Evolutionary conservation across 139 green algal genomes (phyloP), one percentile per base, ranked within the genome.

Genomic region (Astrephomene gubernaculifera): DNA sequence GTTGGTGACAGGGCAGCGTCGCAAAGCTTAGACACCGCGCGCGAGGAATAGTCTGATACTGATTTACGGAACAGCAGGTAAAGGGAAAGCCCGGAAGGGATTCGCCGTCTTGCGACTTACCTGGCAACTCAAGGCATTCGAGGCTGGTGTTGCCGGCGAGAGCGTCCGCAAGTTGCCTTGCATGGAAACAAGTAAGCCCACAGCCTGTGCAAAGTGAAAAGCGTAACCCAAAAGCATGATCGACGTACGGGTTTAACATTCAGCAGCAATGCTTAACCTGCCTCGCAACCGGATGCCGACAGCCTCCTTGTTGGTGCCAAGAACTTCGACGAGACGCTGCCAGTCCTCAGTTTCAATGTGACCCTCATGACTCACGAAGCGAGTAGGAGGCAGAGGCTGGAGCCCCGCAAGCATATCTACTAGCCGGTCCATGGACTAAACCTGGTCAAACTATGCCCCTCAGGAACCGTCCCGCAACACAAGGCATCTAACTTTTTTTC

Each of bases 361-460:
- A 6, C 71, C 49, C 35, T 65, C 49, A 35, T 65, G 17, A 45
- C 71, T 44, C 45, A 80, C 31, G 31, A 80, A 80, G 6, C 49
- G 45, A 19, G 71, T 80, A 4, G 71, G 45, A 9, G 71, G 71
- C 31, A 67, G 31, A 31, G 71, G 49, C 6, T 17, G 2, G 22
- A 45, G 71, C 3, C 71, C 71, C 4, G 31, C 31, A 19, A 80
- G 31, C 4, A 67, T 49, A 19, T 80, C 71, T 21, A 80, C 35
- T 21, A 80, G 25, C 17, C 43, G 45, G n/a, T 80, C 45, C 71
- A 80, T 80, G 44, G 33, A n/a, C 29, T 6, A 6, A 44, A 17
- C 27, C 57, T 79, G 70, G 70, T 79, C 70, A 79, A 79, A 76
- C 7, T 29, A n/a, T n/a, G n/a, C n/a, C n/a, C n/a, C n/a, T n/a